phyloP scores from a whole-genome alignment of 2,329 filamentous ascomycete genomes.

The Colletotrichum navitas region DNA sequence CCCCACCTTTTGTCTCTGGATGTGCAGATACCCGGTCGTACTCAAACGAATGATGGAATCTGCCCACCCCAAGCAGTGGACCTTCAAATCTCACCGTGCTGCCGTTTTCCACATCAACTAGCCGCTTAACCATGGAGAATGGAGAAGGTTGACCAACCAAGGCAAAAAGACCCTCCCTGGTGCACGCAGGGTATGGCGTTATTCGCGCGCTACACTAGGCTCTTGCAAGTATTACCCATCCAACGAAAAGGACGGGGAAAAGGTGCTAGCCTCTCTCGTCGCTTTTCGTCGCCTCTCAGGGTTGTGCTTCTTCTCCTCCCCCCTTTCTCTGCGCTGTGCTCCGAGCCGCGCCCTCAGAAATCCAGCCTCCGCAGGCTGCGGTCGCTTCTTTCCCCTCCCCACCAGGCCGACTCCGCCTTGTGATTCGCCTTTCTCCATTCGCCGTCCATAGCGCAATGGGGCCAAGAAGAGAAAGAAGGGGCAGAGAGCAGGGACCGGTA shows the following conservation, averaged over 20 bases:
- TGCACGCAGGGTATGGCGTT: conserved; percentile 40
- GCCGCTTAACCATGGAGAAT: conserved; percentile 40
- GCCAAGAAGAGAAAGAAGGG: conserved; percentile 34
- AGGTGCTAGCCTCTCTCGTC: conserved; percentile 33
- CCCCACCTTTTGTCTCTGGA: conserved; percentile 39
- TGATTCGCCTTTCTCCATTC: conserved; percentile 42
- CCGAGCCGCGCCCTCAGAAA: conserved; percentile 19
- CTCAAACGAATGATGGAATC: conserved; percentile 42
- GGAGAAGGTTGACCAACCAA: conserved; percentile 39
- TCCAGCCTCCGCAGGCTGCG: conserved; percentile 35
- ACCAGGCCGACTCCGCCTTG: conserved; percentile 40
- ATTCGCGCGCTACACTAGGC: conserved; percentile 42
- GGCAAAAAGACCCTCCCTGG: conserved; percentile 37
- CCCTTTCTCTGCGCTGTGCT: conserved; percentile 16
- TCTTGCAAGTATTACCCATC: conserved; percentile 27
- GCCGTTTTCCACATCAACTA: conserved; percentile 41
- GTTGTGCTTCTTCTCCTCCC: not conserved
- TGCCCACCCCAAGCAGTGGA: conserved; percentile 39
- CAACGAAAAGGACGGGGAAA: conserved; percentile 3
- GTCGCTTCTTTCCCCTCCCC: conserved; percentile 39
- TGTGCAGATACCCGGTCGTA: conserved; percentile 40
- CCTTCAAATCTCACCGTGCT: conserved; percentile 41
- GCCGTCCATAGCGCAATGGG: conserved; percentile 30
- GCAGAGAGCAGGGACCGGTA: conserved; percentile 30
- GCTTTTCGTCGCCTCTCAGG: conserved; percentile 15